A percentile compares a stretch with the other conserved stretches of the same genome.
Evolutionary conservation across 169 alveolate genomes (phyloP).

Genomic region (Cryptosporidium muris): DNA sequence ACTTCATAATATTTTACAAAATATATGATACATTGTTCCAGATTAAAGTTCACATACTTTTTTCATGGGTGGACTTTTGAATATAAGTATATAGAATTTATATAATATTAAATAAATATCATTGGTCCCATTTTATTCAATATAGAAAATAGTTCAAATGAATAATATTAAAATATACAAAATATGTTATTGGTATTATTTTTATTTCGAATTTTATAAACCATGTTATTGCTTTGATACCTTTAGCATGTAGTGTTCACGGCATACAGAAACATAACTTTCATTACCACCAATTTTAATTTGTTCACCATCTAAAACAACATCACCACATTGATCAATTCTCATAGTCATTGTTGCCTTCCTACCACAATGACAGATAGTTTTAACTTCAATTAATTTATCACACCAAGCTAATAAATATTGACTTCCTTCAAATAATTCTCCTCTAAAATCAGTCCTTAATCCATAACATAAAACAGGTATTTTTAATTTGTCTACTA

Average conservation of each 20-base stretch:
- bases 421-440: slow-evolving; percentile 51
- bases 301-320: slow-evolving; percentile 33
- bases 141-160: neutral
- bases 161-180: too few relatives aligned
- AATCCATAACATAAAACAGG: slow-evolving; percentile 58
- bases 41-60: too few relatives aligned
- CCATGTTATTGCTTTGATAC: neutral
- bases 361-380: slow-evolving; percentile 54
- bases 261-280: slow-evolving; percentile 39
- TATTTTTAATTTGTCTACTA: slow-evolving; percentile 43
- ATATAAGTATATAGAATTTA: too few relatives aligned
- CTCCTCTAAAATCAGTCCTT: slow-evolving; percentile 51
- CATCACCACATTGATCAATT: slow-evolving; percentile 10
- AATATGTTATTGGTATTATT: too few relatives aligned
- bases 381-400: slow-evolving; percentile 44
- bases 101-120: neutral
- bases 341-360: slow-evolving; percentile 62
- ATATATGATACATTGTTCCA: too few relatives aligned
- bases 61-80: too few relatives aligned
- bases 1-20: too few relatives aligned
- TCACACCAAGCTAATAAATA: slow-evolving; percentile 67
- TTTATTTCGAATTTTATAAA: too few relatives aligned
- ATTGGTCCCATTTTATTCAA: slow-evolving; percentile 1
- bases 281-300: slow-evolving; percentile 30
- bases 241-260: slow-evolving; percentile 40